Base-by-base conservation (phyloP, 1,139 yeast species). In the Zygotorulaspora mrakii region DNA sequence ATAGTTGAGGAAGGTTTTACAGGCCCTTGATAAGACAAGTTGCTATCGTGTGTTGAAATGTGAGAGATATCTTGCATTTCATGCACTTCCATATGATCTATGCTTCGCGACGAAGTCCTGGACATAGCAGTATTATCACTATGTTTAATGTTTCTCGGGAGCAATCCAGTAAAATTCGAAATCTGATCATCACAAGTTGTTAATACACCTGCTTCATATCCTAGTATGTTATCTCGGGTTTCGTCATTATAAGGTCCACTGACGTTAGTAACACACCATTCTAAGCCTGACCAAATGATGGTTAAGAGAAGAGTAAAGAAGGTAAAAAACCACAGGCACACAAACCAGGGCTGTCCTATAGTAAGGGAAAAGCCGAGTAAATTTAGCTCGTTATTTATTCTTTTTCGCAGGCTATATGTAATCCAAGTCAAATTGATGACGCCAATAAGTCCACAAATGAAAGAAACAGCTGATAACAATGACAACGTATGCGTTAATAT, bases 201-300 rank as follows among this genome's bases (percentile, higher is more conserved):
- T 10, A 46, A 35, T 14, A 37, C 43, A 9, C 36, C 53, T 3
- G 48, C 34, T 17, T 44, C 39, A 17, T 43, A 47, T 5, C 39
- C 37, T 7, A 50, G 29, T 5, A 47, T 48, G 10, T 37, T 36
- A 23, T 45, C 35, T 10, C 42, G 41, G n/a, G 48, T 33, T 4
- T 33, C 47, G 17, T 45, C 49, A 5, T 42, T 31, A 27, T 35
- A 45, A n/a, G 45, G 39, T 27, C 31, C 41, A 4, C 42, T 38
- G 11, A 32, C 39, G 18, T 52, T 53, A 7, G 53, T 38, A 7
- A 60, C 40, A 46, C 64, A 60, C 65, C 65, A 60, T 42, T 58
- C 65, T 8, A 58, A 37, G 28, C 64, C 65, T 2, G 61, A 50
- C 64, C 65, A 60, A 35, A 40, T 54, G 43, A 39, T 28, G 6